A percentile compares a stretch with the other conserved stretches of the same genome.
phyloP scores from a whole-genome alignment of 768 basidiomycete species.

The Russula sp. region DNA sequence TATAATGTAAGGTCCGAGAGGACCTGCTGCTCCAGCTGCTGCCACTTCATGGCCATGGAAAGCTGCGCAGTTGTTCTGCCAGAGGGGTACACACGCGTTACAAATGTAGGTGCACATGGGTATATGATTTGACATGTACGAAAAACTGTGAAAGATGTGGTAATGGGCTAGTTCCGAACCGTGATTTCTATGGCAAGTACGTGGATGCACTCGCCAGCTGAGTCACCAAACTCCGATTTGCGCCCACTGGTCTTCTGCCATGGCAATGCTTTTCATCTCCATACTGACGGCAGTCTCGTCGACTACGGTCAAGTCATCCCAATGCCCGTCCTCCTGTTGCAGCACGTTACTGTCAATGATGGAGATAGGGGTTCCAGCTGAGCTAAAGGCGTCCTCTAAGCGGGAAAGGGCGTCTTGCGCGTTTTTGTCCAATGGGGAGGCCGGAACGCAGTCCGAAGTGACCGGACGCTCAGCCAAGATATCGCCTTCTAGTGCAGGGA shows the following conservation, averaged over 20 bases:
- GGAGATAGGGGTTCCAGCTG: conserved; percentile 19
- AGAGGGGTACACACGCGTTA: background rate
- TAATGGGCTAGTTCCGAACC: background rate
- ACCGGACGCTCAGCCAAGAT: conserved; percentile 10
- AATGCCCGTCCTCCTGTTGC: conserved; percentile 17
- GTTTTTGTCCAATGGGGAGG: conserved; percentile 2
- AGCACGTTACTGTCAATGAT: conserved; percentile 7
- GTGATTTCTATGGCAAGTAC: background rate
- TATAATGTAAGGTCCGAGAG: too few species aligned
- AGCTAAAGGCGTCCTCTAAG: conserved; percentile 18
- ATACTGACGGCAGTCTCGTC: conserved; percentile 10
- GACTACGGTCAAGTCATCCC: conserved; percentile 21
- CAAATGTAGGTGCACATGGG: background rate
- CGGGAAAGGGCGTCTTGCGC: conserved; percentile 18
- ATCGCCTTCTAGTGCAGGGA: conserved; percentile 18
- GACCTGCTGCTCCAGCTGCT: too few species aligned
- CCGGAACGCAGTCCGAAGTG: conserved; percentile 9
- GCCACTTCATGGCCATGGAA: background rate
- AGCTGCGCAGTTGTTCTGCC: too few species aligned
- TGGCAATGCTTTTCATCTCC: conserved; percentile 5
- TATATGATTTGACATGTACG: conserved; percentile 4
- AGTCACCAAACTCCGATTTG: conserved; percentile 16
- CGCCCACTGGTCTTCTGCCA: conserved; percentile 8
- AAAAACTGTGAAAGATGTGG: background rate
- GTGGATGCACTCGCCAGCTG: background rate